Evolutionary conservation across 2,329 filamentous ascomycete species (phyloP).

Genomic region (Claviceps spartinae): DNA sequence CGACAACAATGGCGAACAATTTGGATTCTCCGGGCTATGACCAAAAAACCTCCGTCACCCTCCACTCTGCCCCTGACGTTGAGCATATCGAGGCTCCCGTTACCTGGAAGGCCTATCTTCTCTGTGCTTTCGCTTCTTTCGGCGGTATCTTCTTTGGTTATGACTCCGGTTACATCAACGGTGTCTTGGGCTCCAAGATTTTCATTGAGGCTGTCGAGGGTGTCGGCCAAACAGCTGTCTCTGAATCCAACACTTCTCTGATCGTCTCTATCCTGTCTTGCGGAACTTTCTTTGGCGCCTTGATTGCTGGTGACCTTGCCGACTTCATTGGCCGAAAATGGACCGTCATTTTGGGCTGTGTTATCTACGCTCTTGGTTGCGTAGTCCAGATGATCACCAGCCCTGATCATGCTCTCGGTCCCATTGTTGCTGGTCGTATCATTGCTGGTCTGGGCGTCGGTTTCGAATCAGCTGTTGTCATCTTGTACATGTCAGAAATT

Average conservation of each 20-base stretch:
- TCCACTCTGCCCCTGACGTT: conserved; percentile 36
- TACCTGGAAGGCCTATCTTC: conserved; percentile 53
- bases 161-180: conserved; percentile 64
- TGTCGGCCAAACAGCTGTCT: conserved; percentile 19
- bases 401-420: conserved; percentile 34
- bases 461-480: conserved; percentile 68
- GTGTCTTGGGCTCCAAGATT: conserved; percentile 38
- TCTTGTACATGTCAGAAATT: conserved; percentile 81
- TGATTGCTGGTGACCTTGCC: conserved; percentile 65
- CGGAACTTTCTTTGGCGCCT: conserved; percentile 65
- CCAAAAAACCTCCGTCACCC: conserved; percentile 16
- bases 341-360: conserved; percentile 58
- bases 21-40: conserved; percentile 10
- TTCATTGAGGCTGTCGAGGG: conserved; percentile 41
- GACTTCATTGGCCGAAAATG: conserved; percentile 62
- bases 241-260: conserved; percentile 33
- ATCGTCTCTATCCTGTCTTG: conserved; percentile 66
- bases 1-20: conserved; percentile 1
- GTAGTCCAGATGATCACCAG: conserved; percentile 49
- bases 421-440: conserved; percentile 60
- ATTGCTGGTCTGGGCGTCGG: conserved; percentile 67
- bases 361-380: conserved; percentile 56
- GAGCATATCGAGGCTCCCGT: conserved; percentile 53
- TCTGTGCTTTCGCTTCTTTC: conserved; percentile 58
- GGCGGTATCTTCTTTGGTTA: conserved; percentile 69